These are phyloP conservation scores for Kwoniella heveanensis DNA, from an alignment of 768 basidiomycete genomes.

Conservation along the genomic window DNA sequence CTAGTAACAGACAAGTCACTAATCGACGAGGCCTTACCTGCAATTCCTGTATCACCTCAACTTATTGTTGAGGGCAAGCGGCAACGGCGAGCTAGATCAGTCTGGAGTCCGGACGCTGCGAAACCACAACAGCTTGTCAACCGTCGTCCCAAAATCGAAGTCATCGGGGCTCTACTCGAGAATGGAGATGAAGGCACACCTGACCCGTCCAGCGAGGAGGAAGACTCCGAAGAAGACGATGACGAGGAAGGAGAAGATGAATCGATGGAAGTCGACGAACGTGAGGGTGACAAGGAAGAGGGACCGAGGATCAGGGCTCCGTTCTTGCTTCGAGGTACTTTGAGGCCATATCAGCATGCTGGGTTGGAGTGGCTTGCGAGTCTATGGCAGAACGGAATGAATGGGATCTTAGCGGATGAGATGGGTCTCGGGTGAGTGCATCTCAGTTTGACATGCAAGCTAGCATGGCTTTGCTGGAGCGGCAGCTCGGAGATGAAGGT, in stretches of 20 bases:
- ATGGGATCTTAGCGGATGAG: slow-evolving; percentile 71
- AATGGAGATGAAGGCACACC: slow-evolving; percentile 21
- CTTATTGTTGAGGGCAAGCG: slow-evolving; percentile 42
- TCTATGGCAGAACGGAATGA: slow-evolving; percentile 58
- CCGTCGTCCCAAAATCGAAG: slow-evolving; percentile 37
- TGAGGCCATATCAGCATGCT: slow-evolving; percentile 60
- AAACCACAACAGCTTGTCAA: slow-evolving; percentile 23
- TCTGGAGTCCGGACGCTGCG: slow-evolving; percentile 46
- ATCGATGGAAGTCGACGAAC: too few species aligned
- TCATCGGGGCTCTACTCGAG: slow-evolving; percentile 29
- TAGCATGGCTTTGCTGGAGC: too few species aligned
- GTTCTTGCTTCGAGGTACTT: slow-evolving; percentile 58
- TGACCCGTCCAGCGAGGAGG: slow-evolving; percentile 13
- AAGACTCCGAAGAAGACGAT: slow-evolving; percentile 17
- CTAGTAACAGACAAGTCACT: slow-evolving; percentile 32
- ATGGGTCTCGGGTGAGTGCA: slow-evolving; percentile 87
- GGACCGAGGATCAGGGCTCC: slow-evolving; percentile 49
- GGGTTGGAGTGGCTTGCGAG: slow-evolving; percentile 60
- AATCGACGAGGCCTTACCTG: slow-evolving; percentile 25
- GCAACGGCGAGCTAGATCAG: slow-evolving; percentile 37
- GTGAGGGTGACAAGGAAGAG: slow-evolving; percentile 18
- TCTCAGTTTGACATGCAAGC: background rate
- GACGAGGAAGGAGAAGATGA: too few species aligned
- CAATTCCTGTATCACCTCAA: background rate
- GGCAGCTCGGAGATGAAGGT: too few species aligned